Evolutionary conservation across 176 grass and related monocot genomes (phyloP), one percentile per base, ranked within the genome.

Genomic region (Calamus simplicifolius): DNA sequence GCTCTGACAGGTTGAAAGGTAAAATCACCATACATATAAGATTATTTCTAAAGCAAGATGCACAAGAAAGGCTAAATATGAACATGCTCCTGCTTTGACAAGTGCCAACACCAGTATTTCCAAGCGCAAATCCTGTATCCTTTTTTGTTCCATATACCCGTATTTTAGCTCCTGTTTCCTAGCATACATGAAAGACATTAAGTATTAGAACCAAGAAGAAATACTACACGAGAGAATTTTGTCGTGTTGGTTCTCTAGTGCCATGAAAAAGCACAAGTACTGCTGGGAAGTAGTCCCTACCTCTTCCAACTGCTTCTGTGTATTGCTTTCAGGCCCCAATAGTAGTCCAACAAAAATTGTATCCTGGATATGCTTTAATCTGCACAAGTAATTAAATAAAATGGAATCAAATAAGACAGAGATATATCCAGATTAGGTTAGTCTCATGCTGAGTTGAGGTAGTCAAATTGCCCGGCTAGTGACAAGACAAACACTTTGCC

Each of bases 111-210:
- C n/a, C n/a, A n/a, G n/a, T n/a, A n/a, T n/a, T n/a, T n/a, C n/a
- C n/a, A n/a, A n/a, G n/a, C n/a, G n/a, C n/a, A n/a, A n/a, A n/a
- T n/a, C 81, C 75, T 52, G 72, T 73, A 50, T 58, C 73, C 73
- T 87, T 97, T 43, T 82, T 91, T 27, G 77, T 82, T 69, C 83
- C 92, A 60, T 85, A 85, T 18, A 97, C 84, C 72, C 25, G 58
- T 66, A 88, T 57, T 73, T 69, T 87, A 76, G 92, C 84, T 80
- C 87, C 87, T 52, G 78, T 91, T 80, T 97, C 92, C 87, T 97
- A 72, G 21, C 16, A 60, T 58, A 67, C 1, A 66, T 29, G 60
- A 69, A 77, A 83, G 25, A 52, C 18, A 17, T 43, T 1, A 13
- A 13, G 35, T 43, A 13, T 43, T 10, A 43, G 35, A 43, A 43